Evolutionary conservation across 2,329 filamentous ascomycete genomes (phyloP).

Genomic region (Pseudogymnoascus sp.): DNA sequence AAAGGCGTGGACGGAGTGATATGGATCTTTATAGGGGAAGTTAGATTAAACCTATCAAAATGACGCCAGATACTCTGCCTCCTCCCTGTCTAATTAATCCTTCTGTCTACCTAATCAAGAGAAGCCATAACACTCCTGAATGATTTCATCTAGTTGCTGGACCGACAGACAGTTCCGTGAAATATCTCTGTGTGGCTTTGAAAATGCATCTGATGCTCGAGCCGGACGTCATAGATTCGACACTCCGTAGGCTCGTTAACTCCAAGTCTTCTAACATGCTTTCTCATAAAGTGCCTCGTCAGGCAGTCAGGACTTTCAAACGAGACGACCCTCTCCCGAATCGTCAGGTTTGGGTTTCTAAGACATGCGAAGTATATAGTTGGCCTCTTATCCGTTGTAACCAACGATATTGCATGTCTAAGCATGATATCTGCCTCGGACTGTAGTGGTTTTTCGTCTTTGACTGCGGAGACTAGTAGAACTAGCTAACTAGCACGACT

Average conservation of each 20-base stretch:
- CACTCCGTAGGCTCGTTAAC: no score
- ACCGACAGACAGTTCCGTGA: background rate
- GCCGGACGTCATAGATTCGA: no score
- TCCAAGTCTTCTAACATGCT: no score
- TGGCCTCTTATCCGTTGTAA: slow-evolving; percentile 14
- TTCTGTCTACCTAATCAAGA: background rate
- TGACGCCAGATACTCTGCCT: background rate
- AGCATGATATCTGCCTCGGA: background rate
- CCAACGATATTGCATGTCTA: slow-evolving; percentile 12
- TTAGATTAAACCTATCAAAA: background rate
- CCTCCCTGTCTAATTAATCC: background rate
- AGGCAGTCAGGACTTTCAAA: background rate
- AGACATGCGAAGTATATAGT: slow-evolving; percentile 11
- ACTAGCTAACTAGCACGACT: background rate
- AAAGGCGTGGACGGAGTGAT: background rate
- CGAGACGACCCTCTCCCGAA: background rate
- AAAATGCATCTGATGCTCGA: no score
- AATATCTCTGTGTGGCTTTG: no score
- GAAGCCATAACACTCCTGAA: background rate
- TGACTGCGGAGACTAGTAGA: background rate
- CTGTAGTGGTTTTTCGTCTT: background rate
- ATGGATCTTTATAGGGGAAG: background rate
- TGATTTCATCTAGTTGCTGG: background rate
- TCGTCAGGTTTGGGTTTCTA: background rate
- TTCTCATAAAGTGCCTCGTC: no score